Conservation (phyloP, 495 filamentous ascomycete species). For the Jackrogersella minutella region DNA sequence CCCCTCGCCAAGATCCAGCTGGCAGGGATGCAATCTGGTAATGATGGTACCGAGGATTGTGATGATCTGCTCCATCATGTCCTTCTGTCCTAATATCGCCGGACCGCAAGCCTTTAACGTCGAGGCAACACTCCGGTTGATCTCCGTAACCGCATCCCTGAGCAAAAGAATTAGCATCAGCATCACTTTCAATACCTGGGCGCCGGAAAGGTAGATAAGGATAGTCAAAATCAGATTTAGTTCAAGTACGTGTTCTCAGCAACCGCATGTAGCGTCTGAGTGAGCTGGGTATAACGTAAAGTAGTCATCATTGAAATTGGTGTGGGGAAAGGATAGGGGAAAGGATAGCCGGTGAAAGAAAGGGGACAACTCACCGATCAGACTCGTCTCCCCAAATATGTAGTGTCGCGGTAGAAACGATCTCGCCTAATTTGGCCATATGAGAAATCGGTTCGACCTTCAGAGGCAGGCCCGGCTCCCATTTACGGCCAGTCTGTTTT, state of each 20-base stretch:
- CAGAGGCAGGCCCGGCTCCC: conserved; percentile 87
- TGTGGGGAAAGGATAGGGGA: conserved; percentile 17
- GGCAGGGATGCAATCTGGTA: conserved; percentile 88
- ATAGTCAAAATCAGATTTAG: conserved; percentile 57
- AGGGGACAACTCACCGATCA: conserved; percentile 76
- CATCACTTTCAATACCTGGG: conserved; percentile 13
- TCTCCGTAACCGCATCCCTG: conserved; percentile 89
- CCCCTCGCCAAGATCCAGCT: conserved; percentile 84
- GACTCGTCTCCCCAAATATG: conserved; percentile 86
- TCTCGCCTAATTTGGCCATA: conserved; percentile 84
- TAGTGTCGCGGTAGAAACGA: conserved; percentile 85
- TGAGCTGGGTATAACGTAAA: conserved; percentile 99
- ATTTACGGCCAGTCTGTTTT: conserved; percentile 78
- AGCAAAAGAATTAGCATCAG: conserved; percentile 51
- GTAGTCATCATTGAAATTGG: conserved; percentile 77
- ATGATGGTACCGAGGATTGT: conserved; percentile 78
- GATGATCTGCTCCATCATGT: conserved; percentile 61
- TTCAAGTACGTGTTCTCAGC: conserved; percentile 82
- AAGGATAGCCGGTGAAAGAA: neutral
- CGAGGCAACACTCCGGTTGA: conserved; percentile 93
- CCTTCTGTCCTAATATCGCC: conserved; percentile 76
- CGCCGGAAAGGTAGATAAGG: conserved; percentile 8
- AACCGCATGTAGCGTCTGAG: conserved; percentile 89
- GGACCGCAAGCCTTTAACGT: conserved; percentile 93
- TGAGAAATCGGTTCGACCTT: conserved; percentile 78